Evolutionary conservation across 768 basidiomycete genomes (phyloP), one percentile per base, ranked within the genome.

Genomic region (Astraeus odoratus): DNA sequence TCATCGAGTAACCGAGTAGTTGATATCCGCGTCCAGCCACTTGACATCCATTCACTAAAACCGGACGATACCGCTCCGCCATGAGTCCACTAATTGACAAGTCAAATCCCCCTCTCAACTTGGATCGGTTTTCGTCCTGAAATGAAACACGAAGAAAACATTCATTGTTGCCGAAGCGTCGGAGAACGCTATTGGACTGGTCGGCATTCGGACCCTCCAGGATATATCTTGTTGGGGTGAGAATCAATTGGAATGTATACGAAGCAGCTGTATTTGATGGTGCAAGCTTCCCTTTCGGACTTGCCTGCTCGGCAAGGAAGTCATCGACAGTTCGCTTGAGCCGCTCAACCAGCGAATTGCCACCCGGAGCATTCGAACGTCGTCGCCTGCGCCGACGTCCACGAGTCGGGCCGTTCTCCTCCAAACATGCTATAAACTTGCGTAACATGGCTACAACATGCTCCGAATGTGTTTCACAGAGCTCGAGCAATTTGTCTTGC

Each of bases 1-100:
- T 75, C 67, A 73, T 74, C 2, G 75, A 76, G 46, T 77, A 77
- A 4, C 72, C 77, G 20, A 78, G 53, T 53, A 77, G 68, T 2
- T 73, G 48, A 50, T 68, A 77, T 0, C 49, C 47, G 24, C 75
- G 64, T 7, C 76, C 76, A 2, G 68, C 76, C 9, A 77, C 57
- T 3, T 15, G 16, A 8, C 67, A 55, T 0, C 73, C 73, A 0
- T 52, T 33, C 23, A 63, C 51, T 19, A 75, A 48, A 12, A 60
- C 50, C 1, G 58, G 59, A 20, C 63, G 63, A 46, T 65, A 72
- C 19, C 72, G 67, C 12, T 43, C 33, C 3, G 19, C 1, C n/a
- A 74, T 52, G 26, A 72, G 42, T 0, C 60, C 51, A 7, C 48
- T 38, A 43, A 73, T 69, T 15, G 60, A 59, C 9, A 55, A 26